These are phyloP conservation scores for Bremia lactucae DNA, from an alignment of 352 stramenopile genomes.

Conservation along the genomic window DNA sequence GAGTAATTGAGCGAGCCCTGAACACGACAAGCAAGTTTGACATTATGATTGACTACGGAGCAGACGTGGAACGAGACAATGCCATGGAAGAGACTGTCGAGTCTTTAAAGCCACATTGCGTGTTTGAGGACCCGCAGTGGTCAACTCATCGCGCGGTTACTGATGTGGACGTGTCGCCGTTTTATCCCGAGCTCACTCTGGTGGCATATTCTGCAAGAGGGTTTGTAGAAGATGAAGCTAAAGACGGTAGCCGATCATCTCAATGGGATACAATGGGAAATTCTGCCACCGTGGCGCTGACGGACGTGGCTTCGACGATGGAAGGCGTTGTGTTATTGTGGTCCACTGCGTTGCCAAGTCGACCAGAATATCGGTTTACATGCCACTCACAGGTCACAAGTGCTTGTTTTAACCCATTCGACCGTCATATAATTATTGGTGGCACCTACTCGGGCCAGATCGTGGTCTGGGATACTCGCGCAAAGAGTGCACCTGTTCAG, in stretches of 20 bases:
- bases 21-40: constrained; percentile 68
- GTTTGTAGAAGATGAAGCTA: constrained; percentile 65
- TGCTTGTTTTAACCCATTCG: constrained; percentile 81
- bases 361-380: constrained; percentile 80
- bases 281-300: constrained; percentile 32
- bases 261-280: constrained; percentile 71
- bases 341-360: constrained; percentile 71
- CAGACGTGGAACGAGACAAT: constrained; percentile 53
- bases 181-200: constrained; percentile 72
- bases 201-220: constrained; percentile 56
- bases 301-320: constrained; percentile 47
- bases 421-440: constrained; percentile 77
- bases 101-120: constrained; percentile 57
- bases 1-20: constrained; percentile 73
- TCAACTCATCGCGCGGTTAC: constrained; percentile 72
- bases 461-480: constrained; percentile 80
- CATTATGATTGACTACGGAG: constrained; percentile 80
- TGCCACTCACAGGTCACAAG: constrained; percentile 81
- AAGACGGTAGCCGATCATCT: constrained; percentile 31
- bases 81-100: constrained; percentile 45
- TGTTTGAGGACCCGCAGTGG: constrained; percentile 74
- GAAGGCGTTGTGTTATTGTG: constrained; percentile 78
- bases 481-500: constrained; percentile 69
- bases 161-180: constrained; percentile 72
- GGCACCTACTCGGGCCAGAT: constrained; percentile 82